Percentiles rank a stretch among this genome's conserved stretches.
Evolutionary conservation across 805 yeast species (phyloP).

Genomic region (Nakazawaea wyomingensis): DNA sequence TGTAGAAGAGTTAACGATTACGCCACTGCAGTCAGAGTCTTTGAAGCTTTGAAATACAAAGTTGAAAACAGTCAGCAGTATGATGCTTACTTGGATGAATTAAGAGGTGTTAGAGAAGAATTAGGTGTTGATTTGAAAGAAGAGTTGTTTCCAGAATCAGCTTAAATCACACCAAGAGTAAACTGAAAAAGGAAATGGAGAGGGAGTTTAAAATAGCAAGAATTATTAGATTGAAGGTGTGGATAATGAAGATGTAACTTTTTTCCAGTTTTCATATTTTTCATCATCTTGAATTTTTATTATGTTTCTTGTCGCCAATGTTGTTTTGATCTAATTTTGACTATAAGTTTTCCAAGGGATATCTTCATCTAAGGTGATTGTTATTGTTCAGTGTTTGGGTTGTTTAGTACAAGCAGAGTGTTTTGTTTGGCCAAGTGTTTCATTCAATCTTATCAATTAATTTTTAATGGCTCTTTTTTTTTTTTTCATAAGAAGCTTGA

Average conservation of each 20-base stretch:
- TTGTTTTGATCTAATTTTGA: too few species aligned
- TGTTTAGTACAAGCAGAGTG: too few species aligned
- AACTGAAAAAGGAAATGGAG: not conserved
- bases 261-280: not conserved
- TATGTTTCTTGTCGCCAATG: too few species aligned
- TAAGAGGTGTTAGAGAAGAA: conserved; percentile 85
- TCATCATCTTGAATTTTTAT: not conserved
- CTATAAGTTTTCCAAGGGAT: too few species aligned
- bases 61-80: conserved; percentile 93
- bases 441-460: too few species aligned
- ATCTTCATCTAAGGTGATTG: too few species aligned
- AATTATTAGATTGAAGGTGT: not conserved
- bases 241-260: not conserved
- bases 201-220: not conserved
- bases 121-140: conserved; percentile 92
- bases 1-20: conserved; percentile 98
- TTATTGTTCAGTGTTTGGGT: too few species aligned
- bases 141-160: conserved; percentile 57
- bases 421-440: too few species aligned
- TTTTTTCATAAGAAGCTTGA: too few species aligned
- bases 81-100: conserved; percentile 92
- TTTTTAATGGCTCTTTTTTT: too few species aligned
- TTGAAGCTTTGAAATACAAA: conserved; percentile 94
- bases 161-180: conserved; percentile 7
- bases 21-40: conserved; percentile 97